Evolutionary conservation across 345 rosid species (phyloP), one percentile per base, ranked within the genome.

Genomic region (Acer yangbiense): DNA sequence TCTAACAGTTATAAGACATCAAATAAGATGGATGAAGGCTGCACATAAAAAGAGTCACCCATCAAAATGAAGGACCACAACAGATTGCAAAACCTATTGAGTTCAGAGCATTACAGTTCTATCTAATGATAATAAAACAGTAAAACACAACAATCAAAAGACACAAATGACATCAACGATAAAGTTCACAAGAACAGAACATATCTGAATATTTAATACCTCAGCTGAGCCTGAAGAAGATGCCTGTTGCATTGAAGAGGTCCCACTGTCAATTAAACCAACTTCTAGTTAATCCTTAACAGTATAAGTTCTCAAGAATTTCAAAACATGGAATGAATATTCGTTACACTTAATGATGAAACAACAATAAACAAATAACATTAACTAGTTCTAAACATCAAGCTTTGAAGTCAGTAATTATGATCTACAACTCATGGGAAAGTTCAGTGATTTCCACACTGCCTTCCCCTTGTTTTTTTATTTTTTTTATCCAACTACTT

Each of bases 161-260:
- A 6, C 16, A 44, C 20, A 10, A 20, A 18, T 55, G 14, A 16
- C 44, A 50, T 16, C 54, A 20, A 9, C 9, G 3, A 76, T 16
- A 52, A 41, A 54, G 41, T 75, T 32, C 16, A 29, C 11, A 12
- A n/a, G 20, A 16, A 43, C 76, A 65, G 63, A 32, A 64, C 4
- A 20, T 4, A 29, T 73, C 71, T 20, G 41, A 52, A 29, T 67
- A 43, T 0, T 69, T 48, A 54, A 75, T 90, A 91, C 98, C 96
- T 89, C 94, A 65, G 84, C 69, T 29, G 88, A 82, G 32, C 80
- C 75, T 69, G 96, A 93, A 65, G 96, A 86, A 44, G 93, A 86
- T 23, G 86, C 83, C 58, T 83, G 91, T 76, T 85, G 90, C 64
- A 81, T 64, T 71, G 88, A 78, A 71, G 89, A 79, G 85, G 72